phyloP scores from a whole-genome alignment of 2,329 filamentous ascomycete species.

The Neodidymelliopsis sp. region DNA sequence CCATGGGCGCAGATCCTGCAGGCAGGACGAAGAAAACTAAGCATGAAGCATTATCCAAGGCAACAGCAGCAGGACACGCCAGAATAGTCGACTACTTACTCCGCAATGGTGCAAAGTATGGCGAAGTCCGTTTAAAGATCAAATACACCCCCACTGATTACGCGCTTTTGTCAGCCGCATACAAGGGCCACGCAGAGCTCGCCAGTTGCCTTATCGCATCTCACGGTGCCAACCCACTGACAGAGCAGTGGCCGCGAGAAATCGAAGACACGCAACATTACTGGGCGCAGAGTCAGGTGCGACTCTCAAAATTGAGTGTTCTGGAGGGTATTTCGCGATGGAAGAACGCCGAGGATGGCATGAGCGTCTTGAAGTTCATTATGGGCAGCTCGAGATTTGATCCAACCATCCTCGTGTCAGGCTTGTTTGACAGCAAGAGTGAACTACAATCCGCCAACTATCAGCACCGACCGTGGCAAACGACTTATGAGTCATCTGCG shows the following conservation, averaged over 20 bases:
- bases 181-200: slow-evolving; percentile 27
- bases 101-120: slow-evolving; percentile 24
- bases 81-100: slow-evolving; percentile 25
- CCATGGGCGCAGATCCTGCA: slow-evolving; percentile 19
- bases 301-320: slow-evolving; percentile 26
- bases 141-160: slow-evolving; percentile 22
- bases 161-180: slow-evolving; percentile 22
- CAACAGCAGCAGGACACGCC: slow-evolving; percentile 22
- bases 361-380: slow-evolving; percentile 23
- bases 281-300: slow-evolving; percentile 23
- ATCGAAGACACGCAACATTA: slow-evolving; percentile 29
- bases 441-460: slow-evolving; percentile 23
- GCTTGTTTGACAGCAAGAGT: slow-evolving; percentile 29
- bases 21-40: slow-evolving; percentile 23
- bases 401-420: slow-evolving; percentile 19
- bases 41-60: slow-evolving; percentile 28
- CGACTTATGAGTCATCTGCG: slow-evolving; percentile 26
- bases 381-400: slow-evolving; percentile 25
- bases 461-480: slow-evolving; percentile 26
- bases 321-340: slow-evolving; percentile 27
- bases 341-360: slow-evolving; percentile 25
- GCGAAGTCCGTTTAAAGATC: slow-evolving; percentile 21
- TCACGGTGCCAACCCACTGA: slow-evolving; percentile 27
- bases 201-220: slow-evolving; percentile 20
- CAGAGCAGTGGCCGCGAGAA: slow-evolving; percentile 29